phyloP scores from a whole-genome alignment of 2,329 filamentous ascomycete genomes.

The Hysterium pulicare region DNA sequence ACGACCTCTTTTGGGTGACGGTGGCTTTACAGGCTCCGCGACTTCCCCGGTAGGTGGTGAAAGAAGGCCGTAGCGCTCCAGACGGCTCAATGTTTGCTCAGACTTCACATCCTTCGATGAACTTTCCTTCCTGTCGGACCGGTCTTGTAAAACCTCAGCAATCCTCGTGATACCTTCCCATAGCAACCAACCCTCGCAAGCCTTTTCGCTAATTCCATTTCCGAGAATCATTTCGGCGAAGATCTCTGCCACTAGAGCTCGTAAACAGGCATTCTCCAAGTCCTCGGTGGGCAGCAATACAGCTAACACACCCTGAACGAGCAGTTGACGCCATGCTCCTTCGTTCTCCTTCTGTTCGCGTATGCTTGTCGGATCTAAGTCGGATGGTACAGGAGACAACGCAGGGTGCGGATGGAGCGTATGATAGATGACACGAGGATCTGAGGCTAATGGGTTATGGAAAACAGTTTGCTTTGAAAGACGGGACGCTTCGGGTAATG shows the following conservation, averaged over 20 bases:
- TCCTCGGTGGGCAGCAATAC: conserved; percentile 90
- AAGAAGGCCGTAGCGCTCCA: conserved; percentile 58
- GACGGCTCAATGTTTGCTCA: conserved; percentile 39
- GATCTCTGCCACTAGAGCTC: conserved; percentile 79
- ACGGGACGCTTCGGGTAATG: conserved; percentile 62
- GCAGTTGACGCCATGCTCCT: conserved; percentile 76
- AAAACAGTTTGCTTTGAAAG: conserved; percentile 58
- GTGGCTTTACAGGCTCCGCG: conserved; percentile 14
- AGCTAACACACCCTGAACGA: conserved; percentile 78
- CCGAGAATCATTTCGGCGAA: conserved; percentile 87
- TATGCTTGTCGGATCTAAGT: conserved; percentile 49
- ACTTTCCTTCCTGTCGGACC: conserved; percentile 23
- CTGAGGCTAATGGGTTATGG: conserved; percentile 57
- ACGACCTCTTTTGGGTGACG: conserved; percentile 14
- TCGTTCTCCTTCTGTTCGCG: conserved; percentile 72
- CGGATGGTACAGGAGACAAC: conserved; percentile 69
- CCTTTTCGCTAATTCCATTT: conserved; percentile 73
- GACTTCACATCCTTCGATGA: conserved; percentile 26
- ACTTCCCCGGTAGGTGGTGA: conserved; percentile 33
- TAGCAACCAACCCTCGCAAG: conserved; percentile 83
- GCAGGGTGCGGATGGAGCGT: conserved; percentile 76
- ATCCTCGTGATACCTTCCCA: conserved; percentile 80
- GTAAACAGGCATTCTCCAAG: conserved; percentile 80
- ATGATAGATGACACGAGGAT: conserved; percentile 74
- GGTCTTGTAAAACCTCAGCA: conserved; percentile 47